Evolutionary conservation across 2,329 filamentous ascomycete genomes (phyloP).

Genomic region (Ploettnerulaceae sp.): DNA sequence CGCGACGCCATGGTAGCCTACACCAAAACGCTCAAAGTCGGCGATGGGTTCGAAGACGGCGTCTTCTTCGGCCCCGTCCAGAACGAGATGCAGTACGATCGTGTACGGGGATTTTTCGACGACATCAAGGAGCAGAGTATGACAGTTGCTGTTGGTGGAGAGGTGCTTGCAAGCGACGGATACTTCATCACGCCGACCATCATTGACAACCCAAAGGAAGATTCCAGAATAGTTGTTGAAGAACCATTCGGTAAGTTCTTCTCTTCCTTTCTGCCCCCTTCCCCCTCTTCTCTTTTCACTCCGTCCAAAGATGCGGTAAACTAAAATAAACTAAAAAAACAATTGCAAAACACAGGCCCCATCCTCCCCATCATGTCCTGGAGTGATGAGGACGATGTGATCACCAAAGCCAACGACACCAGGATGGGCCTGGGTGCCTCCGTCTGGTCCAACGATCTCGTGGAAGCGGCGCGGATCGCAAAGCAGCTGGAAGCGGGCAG

Average conservation of each 20-base stretch:
- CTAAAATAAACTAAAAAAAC: too few relatives aligned
- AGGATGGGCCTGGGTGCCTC: slow-evolving; percentile 52
- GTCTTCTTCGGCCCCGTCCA: slow-evolving; percentile 52
- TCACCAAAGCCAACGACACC: slow-evolving; percentile 50
- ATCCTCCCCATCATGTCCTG: slow-evolving; percentile 10
- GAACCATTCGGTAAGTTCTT: slow-evolving; percentile 47
- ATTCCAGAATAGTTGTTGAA: slow-evolving; percentile 50
- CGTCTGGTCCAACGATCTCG: slow-evolving; percentile 51
- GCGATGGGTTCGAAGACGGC: slow-evolving; percentile 35
- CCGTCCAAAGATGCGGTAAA: too few relatives aligned
- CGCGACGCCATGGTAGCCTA: slow-evolving; percentile 42
- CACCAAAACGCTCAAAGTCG: slow-evolving; percentile 41
- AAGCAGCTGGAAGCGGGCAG: slow-evolving; percentile 50
- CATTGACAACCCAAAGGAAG: slow-evolving; percentile 51
- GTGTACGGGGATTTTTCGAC: slow-evolving; percentile 50
- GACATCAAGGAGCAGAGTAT: slow-evolving; percentile 51
- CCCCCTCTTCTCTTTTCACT: too few relatives aligned
- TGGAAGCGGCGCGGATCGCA: slow-evolving; percentile 48
- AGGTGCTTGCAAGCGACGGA: slow-evolving; percentile 38
- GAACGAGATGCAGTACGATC: slow-evolving; percentile 61
- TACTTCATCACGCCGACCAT: slow-evolving; percentile 57
- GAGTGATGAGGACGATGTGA: slow-evolving; percentile 41
- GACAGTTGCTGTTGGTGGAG: slow-evolving; percentile 45
- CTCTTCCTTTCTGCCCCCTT: not conserved
- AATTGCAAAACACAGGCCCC: not conserved